Evolutionary conservation across 257 asterid species (phyloP), one percentile per base, ranked within the genome.

Genomic region (Leonotis leonurus): DNA sequence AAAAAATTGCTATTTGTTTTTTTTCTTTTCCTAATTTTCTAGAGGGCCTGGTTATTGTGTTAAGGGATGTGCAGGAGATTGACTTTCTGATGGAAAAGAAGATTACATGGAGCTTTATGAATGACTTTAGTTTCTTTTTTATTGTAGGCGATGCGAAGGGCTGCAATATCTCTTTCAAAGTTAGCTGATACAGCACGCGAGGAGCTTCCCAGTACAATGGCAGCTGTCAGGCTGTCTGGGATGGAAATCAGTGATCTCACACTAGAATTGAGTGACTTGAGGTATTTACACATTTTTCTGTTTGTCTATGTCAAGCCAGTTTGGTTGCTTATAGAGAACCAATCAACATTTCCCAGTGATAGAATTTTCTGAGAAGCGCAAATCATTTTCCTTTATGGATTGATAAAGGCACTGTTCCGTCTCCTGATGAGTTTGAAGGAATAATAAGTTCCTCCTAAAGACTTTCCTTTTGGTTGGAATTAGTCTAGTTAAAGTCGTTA

Each of bases 201-300:
- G 72, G 96, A 91, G 82, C 79, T 86, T 56, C 98, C 96, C 40
- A 80, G 95, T 64, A 91, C 98, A 55, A 88, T 86, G 96, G 86
- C 95, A 71, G 96, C 96, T 32, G 56, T 88, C 68, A 84, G 95
- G 77, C 78, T 88, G 60, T 78, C 96, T 53, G 85, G 94, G 64
- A 86, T 91, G 91, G 96, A 88, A 74, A 78, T 91, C 71, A 88
- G 96, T 80, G 95, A 91, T 71, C 92, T 91, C 62, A 82, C 91
- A 56, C 83, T 88, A 61, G 96, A 88, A 78, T 61, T 91, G 55
- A 88, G 82, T 76, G 95, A 88, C 62, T 74, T 90, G 70, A 87
- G 97, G 97, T 90, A 75, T 18, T 59, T 51, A 20, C 56, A 43
- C 49, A 52, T 37, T 57, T 50, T 1, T 12, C 39, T 4, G 4